Base-by-base conservation (phyloP, 148 eudicot species). In the Chenopodium quinoa region DNA sequence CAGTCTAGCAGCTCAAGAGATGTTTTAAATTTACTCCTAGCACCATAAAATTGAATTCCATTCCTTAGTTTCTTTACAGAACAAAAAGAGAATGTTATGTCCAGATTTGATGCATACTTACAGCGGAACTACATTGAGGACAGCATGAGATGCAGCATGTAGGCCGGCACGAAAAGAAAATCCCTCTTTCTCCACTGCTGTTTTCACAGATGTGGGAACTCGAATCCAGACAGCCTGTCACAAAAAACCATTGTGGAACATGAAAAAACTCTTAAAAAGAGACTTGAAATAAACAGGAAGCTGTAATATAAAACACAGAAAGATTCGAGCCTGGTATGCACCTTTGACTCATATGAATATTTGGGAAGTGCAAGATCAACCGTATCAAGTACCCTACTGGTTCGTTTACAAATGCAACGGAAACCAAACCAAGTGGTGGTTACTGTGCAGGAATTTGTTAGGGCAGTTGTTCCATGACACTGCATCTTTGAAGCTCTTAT, bases 61-160 rank as follows among this genome's bases (percentile, higher is more conserved):
- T 14, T 22, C 20, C 22, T 25, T 20, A 27, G 65, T 62, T 23
- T 62, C 25, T 62, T 5, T 23, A 73, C 25, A 65, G 9, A 66
- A 20, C 8, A 40, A 62, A 44, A 31, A 25, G 67, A 34, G 50
- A 40, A 78, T 16, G 1, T 22, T 62, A 29, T 62, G 67, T 17
- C 9, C 56, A 70, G 73, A 63, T 78, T 54, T 69, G 60, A 77
- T 4, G 25, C 52, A 23, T 65, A 88, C 99, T 92, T 88, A 96
- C 99, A 96, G 68, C 79, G 99, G 99, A 74, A 96, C 93, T 64
- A 96, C 93, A 85, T 96, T 92, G 66, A 89, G 97, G 85, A 91
- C 90, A 84, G 99, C 94, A 90, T 96, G 99, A 71, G 94, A 92
- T 80, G 95, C 99, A 88, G 99, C 99, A 90, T 96, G 99, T 87